A percentile compares a stretch with the other conserved stretches of the same genome.
These are phyloP conservation scores for Geum urbanum DNA, from an alignment of 306 rosid species.

Conservation along the genomic window DNA sequence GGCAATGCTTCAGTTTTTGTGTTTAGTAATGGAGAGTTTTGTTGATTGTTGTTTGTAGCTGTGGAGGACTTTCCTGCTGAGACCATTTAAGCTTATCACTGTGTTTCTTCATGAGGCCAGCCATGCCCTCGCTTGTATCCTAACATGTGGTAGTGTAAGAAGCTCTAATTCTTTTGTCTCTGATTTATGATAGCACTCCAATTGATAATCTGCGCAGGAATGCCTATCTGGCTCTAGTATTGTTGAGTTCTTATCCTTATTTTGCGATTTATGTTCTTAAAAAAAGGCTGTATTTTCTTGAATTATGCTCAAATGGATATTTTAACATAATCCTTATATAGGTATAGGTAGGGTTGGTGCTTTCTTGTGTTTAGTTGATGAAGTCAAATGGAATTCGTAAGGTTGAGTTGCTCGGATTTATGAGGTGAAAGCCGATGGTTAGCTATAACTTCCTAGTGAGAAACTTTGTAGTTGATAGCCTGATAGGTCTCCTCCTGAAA, in stretches of 20 bases:
- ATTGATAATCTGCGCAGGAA: not conserved
- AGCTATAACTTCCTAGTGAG: not conserved
- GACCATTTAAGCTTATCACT: constrained; percentile 64
- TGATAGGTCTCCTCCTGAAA: not conserved
- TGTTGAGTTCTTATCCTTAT: not conserved
- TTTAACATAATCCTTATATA: too few relatives aligned
- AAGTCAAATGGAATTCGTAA: not conserved
- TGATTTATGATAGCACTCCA: not conserved
- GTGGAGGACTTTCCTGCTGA: constrained; percentile 62
- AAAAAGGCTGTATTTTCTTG: too few relatives aligned
- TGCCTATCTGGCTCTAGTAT: not conserved
- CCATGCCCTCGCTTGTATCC: constrained; percentile 62
- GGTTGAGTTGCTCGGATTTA: not conserved
- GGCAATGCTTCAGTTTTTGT: not conserved
- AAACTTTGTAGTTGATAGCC: not conserved
- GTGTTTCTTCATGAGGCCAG: constrained; percentile 71
- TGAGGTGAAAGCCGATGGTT: not conserved
- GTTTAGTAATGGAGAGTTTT: not conserved
- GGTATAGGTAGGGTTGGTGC: too few relatives aligned
- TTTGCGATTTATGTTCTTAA: too few relatives aligned
- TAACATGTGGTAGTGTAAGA: constrained; percentile 59
- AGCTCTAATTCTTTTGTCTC: constrained; percentile 17
- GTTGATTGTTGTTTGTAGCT: constrained; percentile 36
- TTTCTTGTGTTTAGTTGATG: not conserved
- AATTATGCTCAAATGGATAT: too few relatives aligned